These are phyloP conservation scores for Boletus pseudopeckii DNA, from an alignment of 768 basidiomycete species.

Conservation along the genomic window DNA sequence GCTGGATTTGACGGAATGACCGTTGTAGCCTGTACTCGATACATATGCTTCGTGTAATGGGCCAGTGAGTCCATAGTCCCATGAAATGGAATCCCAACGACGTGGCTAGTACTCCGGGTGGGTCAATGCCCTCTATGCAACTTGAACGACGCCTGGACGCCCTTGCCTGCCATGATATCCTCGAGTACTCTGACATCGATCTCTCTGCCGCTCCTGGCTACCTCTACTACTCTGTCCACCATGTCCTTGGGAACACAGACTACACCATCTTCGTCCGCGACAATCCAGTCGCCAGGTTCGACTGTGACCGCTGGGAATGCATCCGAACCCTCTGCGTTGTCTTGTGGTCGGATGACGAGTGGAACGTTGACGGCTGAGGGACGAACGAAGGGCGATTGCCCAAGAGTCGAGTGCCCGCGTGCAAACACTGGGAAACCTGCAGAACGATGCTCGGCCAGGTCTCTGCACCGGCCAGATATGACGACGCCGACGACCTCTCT, in stretches of 20 bases:
- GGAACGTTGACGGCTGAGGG: constrained; percentile 73
- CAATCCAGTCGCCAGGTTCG: constrained; percentile 73
- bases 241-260: constrained; percentile 68
- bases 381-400: constrained; percentile 81
- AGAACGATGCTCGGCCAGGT: constrained; percentile 71
- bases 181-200: constrained; percentile 69
- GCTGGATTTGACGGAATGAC: constrained; percentile 17
- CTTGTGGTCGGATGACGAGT: constrained; percentile 41
- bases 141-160: constrained; percentile 76
- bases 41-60: constrained; percentile 20
- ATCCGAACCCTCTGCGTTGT: constrained; percentile 30
- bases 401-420: constrained; percentile 77
- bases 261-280: constrained; percentile 89
- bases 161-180: constrained; percentile 73
- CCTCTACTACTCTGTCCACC: constrained; percentile 51
- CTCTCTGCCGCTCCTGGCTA: constrained; percentile 56
- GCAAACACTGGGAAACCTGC: constrained; percentile 80
- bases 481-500: constrained; percentile 71
- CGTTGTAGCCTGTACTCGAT: constrained; percentile 20
- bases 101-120: background rate
- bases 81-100: background rate
- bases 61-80: background rate
- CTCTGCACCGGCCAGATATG: constrained; percentile 82
- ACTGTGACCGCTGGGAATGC: constrained; percentile 55
- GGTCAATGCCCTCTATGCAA: constrained; percentile 56